phyloP scores from a whole-genome alignment of 2,329 filamentous ascomycete genomes.

The Truncatella angustata region DNA sequence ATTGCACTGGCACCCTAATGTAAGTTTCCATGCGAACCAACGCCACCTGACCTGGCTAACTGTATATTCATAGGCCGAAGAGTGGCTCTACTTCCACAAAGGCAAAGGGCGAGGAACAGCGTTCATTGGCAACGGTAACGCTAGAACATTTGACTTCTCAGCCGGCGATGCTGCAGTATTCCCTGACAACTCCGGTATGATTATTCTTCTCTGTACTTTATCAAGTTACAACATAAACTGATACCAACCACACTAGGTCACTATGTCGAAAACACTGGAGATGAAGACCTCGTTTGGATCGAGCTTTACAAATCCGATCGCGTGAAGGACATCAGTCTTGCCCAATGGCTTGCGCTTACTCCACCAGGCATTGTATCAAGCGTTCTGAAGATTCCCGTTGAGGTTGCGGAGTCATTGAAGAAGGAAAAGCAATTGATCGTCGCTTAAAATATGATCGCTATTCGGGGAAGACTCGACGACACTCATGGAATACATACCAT shows the following conservation, averaged over 20 bases:
- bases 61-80: constrained; percentile 49
- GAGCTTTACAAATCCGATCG: background rate
- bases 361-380: background rate
- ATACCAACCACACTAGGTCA: no score
- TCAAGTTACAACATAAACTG: no score
- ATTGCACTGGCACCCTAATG: constrained; percentile 69
- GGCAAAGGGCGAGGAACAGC: constrained; percentile 62
- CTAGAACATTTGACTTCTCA: constrained; percentile 65
- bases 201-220: no score
- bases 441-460: background rate
- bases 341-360: background rate
- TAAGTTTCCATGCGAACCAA: constrained; percentile 32
- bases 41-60: background rate
- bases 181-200: constrained; percentile 62
- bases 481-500: no score
- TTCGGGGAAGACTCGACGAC: no score
- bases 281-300: background rate
- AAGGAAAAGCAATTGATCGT: background rate
- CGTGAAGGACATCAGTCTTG: background rate
- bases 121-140: constrained; percentile 59
- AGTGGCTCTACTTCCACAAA: constrained; percentile 70
- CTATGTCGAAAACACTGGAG: no score
- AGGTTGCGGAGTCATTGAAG: background rate
- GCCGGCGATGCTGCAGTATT: constrained; percentile 69
- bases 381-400: background rate